phyloP scores from a whole-genome alignment of 2,329 filamentous ascomycete species.

The Alternaria arbusti region DNA sequence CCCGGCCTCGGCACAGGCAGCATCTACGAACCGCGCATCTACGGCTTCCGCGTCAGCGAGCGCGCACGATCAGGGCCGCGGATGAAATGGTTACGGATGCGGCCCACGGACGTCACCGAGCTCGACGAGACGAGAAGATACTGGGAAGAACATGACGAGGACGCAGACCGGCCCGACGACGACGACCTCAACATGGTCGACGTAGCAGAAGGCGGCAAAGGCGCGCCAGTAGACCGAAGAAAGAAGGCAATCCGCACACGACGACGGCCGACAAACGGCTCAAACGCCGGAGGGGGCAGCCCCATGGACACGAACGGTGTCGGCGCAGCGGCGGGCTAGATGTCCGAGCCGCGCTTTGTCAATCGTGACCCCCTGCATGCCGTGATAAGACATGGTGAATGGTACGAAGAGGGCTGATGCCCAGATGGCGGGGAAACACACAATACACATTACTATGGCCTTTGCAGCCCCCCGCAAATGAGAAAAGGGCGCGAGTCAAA shows the following conservation, averaged over 20 bases:
- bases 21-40: conserved; percentile 95
- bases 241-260: conserved; percentile 48
- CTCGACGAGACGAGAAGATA: conserved; percentile 73
- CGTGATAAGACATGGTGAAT: background rate
- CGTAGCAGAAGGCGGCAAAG: conserved; percentile 41
- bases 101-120: conserved; percentile 79
- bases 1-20: conserved; percentile 81
- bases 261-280: conserved; percentile 43
- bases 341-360: background rate
- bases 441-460: background rate
- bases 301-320: conserved; percentile 52
- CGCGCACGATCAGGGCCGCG: conserved; percentile 86
- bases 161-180: conserved; percentile 44
- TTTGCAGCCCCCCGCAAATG: background rate
- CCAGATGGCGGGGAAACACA: background rate
- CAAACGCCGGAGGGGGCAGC: conserved; percentile 39
- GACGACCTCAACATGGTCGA: conserved; percentile 50
- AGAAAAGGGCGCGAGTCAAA: background rate
- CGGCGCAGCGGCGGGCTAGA: conserved; percentile 35
- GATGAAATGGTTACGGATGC: conserved; percentile 94
- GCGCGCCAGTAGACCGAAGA: conserved; percentile 35
- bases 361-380: background rate
- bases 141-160: conserved; percentile 51
- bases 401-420: background rate
- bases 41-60: conserved; percentile 94